Conservation (phyloP, 192 early-diverging fungal species). For the Coemansia sp. region DNA sequence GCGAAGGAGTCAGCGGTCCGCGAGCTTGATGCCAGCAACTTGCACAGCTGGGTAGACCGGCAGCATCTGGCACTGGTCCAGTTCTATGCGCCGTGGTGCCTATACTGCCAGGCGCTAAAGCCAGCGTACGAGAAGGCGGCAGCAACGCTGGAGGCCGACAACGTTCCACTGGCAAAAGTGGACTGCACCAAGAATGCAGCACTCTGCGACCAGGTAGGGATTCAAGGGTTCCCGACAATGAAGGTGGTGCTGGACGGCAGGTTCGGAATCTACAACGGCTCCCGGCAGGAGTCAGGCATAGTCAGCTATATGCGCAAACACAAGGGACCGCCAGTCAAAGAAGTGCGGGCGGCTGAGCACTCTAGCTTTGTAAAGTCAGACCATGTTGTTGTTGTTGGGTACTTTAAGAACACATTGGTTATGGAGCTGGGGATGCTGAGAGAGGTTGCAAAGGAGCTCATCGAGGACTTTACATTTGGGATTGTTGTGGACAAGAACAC, state of each 20-base stretch:
- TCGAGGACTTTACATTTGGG: constrained; percentile 89
- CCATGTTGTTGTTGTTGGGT: constrained; percentile 84
- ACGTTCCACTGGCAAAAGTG: constrained; percentile 86
- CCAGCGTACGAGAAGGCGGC: constrained; percentile 93
- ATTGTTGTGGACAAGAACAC: constrained; percentile 61
- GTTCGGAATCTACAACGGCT: constrained; percentile 75
- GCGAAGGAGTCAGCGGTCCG: constrained; percentile 57
- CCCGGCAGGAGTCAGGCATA: constrained; percentile 83
- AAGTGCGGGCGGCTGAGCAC: constrained; percentile 63
- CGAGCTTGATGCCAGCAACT: constrained; percentile 61
- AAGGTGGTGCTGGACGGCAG: constrained; percentile 78
- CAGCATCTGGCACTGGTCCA: constrained; percentile 82
- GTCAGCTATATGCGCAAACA: constrained; percentile 92
- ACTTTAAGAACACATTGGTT: constrained; percentile 60
- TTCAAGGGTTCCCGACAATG: constrained; percentile 89
- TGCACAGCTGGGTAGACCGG: constrained; percentile 59
- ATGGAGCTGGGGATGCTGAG: constrained; percentile 65
- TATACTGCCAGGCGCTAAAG: constrained; percentile 82
- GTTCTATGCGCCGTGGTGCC: constrained; percentile 95
- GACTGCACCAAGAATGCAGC: constrained; percentile 88
- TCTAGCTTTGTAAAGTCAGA: constrained; percentile 71
- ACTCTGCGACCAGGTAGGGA: constrained; percentile 74
- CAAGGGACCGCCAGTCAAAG: constrained; percentile 71
- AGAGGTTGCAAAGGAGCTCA: constrained; percentile 68
- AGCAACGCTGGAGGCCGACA: constrained; percentile 69